These are phyloP conservation scores for Moesziomyces antarcticus DNA, from an alignment of 1,284 basidiomycete species.

Conservation along the genomic window DNA sequence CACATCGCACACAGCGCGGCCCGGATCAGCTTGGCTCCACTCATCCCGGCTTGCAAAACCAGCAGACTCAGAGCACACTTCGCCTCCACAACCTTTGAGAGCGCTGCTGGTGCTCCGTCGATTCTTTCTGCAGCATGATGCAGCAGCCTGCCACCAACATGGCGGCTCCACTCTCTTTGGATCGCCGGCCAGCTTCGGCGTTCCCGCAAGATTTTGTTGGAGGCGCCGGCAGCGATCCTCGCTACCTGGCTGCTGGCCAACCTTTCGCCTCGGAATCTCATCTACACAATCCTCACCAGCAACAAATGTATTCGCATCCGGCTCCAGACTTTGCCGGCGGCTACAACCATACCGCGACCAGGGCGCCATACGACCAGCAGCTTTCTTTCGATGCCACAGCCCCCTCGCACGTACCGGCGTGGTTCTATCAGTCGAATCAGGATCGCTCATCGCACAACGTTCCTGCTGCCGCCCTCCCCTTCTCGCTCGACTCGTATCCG, in stretches of 20 bases:
- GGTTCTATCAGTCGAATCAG: constrained; percentile 24
- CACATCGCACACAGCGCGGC: too few species aligned
- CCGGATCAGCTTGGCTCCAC: too few species aligned
- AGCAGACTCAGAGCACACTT: too few species aligned
- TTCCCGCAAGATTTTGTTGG: constrained; percentile 11
- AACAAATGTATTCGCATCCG: constrained; percentile 5
- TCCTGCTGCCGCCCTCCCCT: constrained; percentile 7
- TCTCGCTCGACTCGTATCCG: constrained; percentile 19
- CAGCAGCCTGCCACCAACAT: constrained; percentile 28
- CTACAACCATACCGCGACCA: constrained; percentile 26
- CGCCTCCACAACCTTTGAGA: not conserved
- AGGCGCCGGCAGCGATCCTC: constrained; percentile 19
- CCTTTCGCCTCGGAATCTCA: constrained; percentile 2
- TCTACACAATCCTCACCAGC: constrained; percentile 8
- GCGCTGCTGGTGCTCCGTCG: not conserved
- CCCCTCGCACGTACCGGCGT: constrained; percentile 21
- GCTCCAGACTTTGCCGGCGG: constrained; percentile 11
- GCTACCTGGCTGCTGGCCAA: constrained; percentile 8
- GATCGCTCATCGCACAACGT: not conserved
- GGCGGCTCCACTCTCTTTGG: constrained; percentile 19
- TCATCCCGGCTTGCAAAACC: too few species aligned
- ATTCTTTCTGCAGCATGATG: constrained; percentile 3
- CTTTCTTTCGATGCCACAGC: constrained; percentile 13
- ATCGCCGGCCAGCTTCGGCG: constrained; percentile 13
- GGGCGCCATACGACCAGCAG: constrained; percentile 17